A percentile compares a stretch with the other conserved stretches of the same genome.
These are phyloP conservation scores for Argentina anserina DNA, from an alignment of 306 rosid genomes.

Conservation along the genomic window DNA sequence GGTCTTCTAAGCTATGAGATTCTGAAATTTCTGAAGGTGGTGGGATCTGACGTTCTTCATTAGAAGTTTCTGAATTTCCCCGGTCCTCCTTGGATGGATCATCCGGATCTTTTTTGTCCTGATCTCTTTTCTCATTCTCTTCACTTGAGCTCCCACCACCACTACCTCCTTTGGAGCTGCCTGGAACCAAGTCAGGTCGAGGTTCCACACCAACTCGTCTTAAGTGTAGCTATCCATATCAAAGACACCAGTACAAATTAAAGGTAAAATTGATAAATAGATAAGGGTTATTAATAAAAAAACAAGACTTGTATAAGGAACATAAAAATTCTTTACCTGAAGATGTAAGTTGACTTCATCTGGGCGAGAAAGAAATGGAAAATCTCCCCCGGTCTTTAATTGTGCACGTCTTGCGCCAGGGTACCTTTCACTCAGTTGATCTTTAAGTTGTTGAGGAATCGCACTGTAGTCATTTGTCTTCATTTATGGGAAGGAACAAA, in stretches of 20 bases:
- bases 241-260: slow-evolving; percentile 10
- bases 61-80: slow-evolving; percentile 41
- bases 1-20: slow-evolving; percentile 52
- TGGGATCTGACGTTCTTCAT: slow-evolving; percentile 43
- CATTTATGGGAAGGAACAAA: slow-evolving; percentile 19
- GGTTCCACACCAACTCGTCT: slow-evolving; percentile 97
- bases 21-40: slow-evolving; percentile 61
- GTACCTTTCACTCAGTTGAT: slow-evolving; percentile 82
- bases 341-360: slow-evolving; percentile 98
- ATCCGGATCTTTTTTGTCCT: slow-evolving; percentile 38
- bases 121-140: slow-evolving; percentile 36
- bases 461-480: slow-evolving; percentile 98
- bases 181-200: slow-evolving; percentile 62
- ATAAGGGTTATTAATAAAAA: background rate
- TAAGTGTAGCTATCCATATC: slow-evolving; percentile 61
- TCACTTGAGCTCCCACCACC: slow-evolving; percentile 75
- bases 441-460: slow-evolving; percentile 85
- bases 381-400: slow-evolving; percentile 90
- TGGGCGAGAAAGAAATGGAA: slow-evolving; percentile 96
- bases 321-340: slow-evolving; percentile 51
- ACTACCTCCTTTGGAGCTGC: slow-evolving; percentile 51
- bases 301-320: background rate
- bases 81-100: slow-evolving; percentile 47
- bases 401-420: slow-evolving; percentile 84
- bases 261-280: background rate